A percentile compares a stretch with the other conserved stretches of the same genome.
These are phyloP conservation scores for Calonectria hongkongensis DNA, from an alignment of 2,329 filamentous ascomycete genomes.

Conservation along the genomic window DNA sequence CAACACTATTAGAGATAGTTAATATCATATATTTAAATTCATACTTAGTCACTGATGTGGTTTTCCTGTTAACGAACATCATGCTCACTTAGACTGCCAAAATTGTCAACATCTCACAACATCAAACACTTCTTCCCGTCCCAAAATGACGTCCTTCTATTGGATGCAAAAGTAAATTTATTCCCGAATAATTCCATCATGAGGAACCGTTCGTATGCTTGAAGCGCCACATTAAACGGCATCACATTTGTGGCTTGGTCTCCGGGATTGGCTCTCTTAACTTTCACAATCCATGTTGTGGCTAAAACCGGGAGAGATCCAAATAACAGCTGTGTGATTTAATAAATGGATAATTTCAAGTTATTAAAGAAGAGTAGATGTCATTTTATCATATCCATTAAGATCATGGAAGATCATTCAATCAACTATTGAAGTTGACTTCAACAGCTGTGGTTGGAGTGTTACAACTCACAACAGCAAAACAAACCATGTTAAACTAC, in stretches of 20 bases:
- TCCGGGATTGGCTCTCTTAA: conserved; percentile 1
- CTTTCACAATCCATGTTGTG: background rate
- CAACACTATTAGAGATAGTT: too few species aligned
- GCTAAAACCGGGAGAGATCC: background rate
- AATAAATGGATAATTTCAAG: too few species aligned
- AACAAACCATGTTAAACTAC: background rate
- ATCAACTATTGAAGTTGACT: background rate
- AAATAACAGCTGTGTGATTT: too few species aligned
- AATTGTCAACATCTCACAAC: background rate
- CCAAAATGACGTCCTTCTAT: background rate
- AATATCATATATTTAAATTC: too few species aligned
- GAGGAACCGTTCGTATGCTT: background rate
- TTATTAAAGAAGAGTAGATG: too few species aligned
- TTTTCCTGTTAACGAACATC: background rate
- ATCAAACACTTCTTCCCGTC: background rate
- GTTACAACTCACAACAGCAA: background rate
- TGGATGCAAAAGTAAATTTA: background rate
- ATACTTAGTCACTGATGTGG: background rate
- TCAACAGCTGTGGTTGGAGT: background rate
- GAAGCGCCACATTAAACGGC: conserved; percentile 4
- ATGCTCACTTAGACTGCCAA: too few species aligned
- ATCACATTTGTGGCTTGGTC: conserved; percentile 9
- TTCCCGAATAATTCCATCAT: conserved; percentile 14
- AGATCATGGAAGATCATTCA: background rate
- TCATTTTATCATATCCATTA: too few species aligned